Evolutionary conservation across 116 monocot species (phyloP), one percentile per base, ranked within the genome.

Genomic region (Posidonia oceanica): DNA sequence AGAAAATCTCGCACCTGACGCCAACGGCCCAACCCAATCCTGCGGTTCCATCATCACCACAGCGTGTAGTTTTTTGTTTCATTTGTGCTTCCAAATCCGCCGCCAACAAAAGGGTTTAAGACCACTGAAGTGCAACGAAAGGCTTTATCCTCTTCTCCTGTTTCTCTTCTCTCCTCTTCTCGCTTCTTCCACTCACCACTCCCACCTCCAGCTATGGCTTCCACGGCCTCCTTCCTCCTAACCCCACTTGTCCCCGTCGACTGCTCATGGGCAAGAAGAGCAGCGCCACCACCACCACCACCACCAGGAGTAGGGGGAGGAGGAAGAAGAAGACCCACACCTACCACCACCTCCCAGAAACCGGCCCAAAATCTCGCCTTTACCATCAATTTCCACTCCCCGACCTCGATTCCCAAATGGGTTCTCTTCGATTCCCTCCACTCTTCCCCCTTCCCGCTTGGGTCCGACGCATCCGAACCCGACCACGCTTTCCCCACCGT

Each of bases 381-480:
- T 71, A 6, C 58, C 16, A 7, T 54, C 36, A 69, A 72, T 60
- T 67, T 36, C 60, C 42, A 66, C 18, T 29, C 71, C 13, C 68
- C 80, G 6, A 5, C 20, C n/a, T 39, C 41, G 61, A 54, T 70
- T 52, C 64, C 61, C 62, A 76, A 60, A 65, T 80, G 75, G 72
- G 78, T 72, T 1, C 3, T 76, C 52, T 61, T 57, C 69, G 60
- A 17, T 64, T 85, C 79, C 18, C 69, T 76, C 68, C 77, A 52
- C 55, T 79, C 83, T 12, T 79, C 83, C 59, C 57, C 75, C 21
- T 82, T 88, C 57, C 80, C 88, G 14, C 66, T 72, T 29, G 81
- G 74, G 14, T 69, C 79, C 10, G 87, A 87, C 23, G 75, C 66
- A 0, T 70, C 78, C 22, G 85, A 82, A 16, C 52, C 80, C 39